Evolutionary conservation across 108 stramenopile genomes (phyloP), one percentile per base, ranked within the genome.

Genomic region (Nannochloropsis salina): DNA sequence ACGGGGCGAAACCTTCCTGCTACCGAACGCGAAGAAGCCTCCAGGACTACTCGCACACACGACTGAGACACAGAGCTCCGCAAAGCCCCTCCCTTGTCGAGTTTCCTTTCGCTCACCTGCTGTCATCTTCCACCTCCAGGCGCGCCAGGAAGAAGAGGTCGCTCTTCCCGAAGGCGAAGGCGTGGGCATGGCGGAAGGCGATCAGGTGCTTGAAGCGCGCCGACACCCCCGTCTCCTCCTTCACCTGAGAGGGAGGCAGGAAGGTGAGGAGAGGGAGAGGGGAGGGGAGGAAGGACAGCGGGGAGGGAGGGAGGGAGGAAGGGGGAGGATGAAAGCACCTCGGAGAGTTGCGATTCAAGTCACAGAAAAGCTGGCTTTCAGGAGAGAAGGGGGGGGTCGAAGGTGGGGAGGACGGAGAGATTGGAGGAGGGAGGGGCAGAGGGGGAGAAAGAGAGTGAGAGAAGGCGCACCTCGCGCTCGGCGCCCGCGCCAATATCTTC

Each of bases 141-240:
- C 88, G 44, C 20, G 83, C 86, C 15, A 86, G 51, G 43, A 86
- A 86, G 31, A 86, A 86, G 1, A 86, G 82, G 74, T 86, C 86
- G 40, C 86, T 86, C 51, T 86, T 86, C 18, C 83, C 82, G 82
- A 86, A 86, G 31, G 83, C 82, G 18, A 80, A 80, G 84, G 6
- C 20, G 82, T 88, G 88, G 42, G 80, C 84, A 42, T 88, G 88
- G 15, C 88, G 84, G 61, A 88, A 88, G 43, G 88, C 85, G 42
- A 88, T 21, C 81, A 88, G 81, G 9, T 80, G 44, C 41, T 44
- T 47, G 84, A 88, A 88, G 43, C 51, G 45, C 21, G 84, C 43
- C 20, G 80, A 31, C 20, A 88, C 42, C n/a, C 88, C 88, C 5
- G 88, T 88, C 85, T 88, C 88, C 85, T 88, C 88, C 42, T 81